phyloP scores from a whole-genome alignment of 2,329 filamentous ascomycete genomes.

The Elsinoe fawcettii region DNA sequence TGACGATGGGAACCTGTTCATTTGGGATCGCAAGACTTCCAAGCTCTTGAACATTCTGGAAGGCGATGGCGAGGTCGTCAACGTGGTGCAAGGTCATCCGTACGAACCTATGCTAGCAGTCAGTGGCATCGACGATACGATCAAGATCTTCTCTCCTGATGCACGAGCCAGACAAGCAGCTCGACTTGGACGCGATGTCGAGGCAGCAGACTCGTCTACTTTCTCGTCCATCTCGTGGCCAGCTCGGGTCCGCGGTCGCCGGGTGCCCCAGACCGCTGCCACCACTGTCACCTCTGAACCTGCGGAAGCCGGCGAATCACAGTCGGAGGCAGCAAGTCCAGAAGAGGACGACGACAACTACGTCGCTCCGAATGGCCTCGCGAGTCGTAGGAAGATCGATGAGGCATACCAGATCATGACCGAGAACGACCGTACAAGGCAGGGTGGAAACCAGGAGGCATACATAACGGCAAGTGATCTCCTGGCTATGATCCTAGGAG shows the following conservation, averaged over 20 bases:
- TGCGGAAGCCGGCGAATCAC: slow-evolving; percentile 13
- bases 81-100: slow-evolving; percentile 60
- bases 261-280: slow-evolving; percentile 10
- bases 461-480: slow-evolving; percentile 41
- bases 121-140: slow-evolving; percentile 59
- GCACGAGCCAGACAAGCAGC: slow-evolving; percentile 50
- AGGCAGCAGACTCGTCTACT: slow-evolving; percentile 37
- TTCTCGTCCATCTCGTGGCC: slow-evolving; percentile 36
- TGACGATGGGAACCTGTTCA: slow-evolving; percentile 60
- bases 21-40: slow-evolving; percentile 58
- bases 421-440: slow-evolving; percentile 54
- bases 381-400: slow-evolving; percentile 52
- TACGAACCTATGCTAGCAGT: slow-evolving; percentile 60
- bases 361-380: slow-evolving; percentile 40
- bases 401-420: slow-evolving; percentile 54
- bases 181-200: slow-evolving; percentile 50
- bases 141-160: slow-evolving; percentile 61
- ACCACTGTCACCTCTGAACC: slow-evolving; percentile 22
- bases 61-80: slow-evolving; percentile 62
- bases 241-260: slow-evolving; percentile 15
- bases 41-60: slow-evolving; percentile 57
- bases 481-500: slow-evolving; percentile 14
- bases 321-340: background rate
- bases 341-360: slow-evolving; percentile 33
- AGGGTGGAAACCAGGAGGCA: slow-evolving; percentile 50